These are phyloP conservation scores for Mortierella sp. DNA, from an alignment of 371 early-diverging fungal genomes.

Conservation along the genomic window DNA sequence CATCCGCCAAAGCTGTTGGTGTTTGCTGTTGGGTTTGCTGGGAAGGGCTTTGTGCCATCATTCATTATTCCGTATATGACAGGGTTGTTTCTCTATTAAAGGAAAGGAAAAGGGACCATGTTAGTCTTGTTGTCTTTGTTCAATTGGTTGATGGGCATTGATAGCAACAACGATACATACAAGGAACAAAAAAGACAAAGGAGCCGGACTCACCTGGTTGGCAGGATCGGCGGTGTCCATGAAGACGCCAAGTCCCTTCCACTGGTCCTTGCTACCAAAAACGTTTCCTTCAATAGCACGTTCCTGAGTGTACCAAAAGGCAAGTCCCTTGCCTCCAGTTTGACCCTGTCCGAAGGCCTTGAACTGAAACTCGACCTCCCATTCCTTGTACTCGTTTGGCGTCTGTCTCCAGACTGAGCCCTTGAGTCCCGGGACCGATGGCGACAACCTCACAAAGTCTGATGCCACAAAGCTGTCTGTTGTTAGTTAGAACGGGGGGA, in stretches of 20 bases:
- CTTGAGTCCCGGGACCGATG: slow-evolving; percentile 72
- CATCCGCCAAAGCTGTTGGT: slow-evolving; percentile 74
- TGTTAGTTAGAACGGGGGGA: neutral
- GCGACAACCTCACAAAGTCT: slow-evolving; percentile 79
- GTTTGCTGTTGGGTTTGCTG: slow-evolving; percentile 59
- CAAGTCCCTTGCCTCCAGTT: slow-evolving; percentile 87
- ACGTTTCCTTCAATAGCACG: slow-evolving; percentile 72
- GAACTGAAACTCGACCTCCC: slow-evolving; percentile 82
- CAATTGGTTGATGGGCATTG: slow-evolving; percentile 1
- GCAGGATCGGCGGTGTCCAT: slow-evolving; percentile 76
- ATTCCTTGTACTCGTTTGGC: slow-evolving; percentile 79
- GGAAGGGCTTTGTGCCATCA: slow-evolving; percentile 72
- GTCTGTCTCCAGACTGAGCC: slow-evolving; percentile 81
- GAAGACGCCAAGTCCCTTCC: slow-evolving; percentile 79
- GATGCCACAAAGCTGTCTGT: slow-evolving; percentile 69
- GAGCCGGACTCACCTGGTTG: slow-evolving; percentile 56
- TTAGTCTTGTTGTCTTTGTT: neutral
- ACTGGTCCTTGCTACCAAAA: slow-evolving; percentile 80
- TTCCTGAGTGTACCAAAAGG: slow-evolving; percentile 89
- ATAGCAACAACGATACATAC: neutral
- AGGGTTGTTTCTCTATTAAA: slow-evolving; percentile 34
- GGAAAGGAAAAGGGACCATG: neutral
- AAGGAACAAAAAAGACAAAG: slow-evolving; percentile 4
- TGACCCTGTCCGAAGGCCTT: slow-evolving; percentile 72
- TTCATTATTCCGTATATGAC: slow-evolving; percentile 76